Percentiles rank a stretch among this genome's conserved stretches.
phyloP scores from a whole-genome alignment of 345 rosid species.

The Brassica nigra region DNA sequence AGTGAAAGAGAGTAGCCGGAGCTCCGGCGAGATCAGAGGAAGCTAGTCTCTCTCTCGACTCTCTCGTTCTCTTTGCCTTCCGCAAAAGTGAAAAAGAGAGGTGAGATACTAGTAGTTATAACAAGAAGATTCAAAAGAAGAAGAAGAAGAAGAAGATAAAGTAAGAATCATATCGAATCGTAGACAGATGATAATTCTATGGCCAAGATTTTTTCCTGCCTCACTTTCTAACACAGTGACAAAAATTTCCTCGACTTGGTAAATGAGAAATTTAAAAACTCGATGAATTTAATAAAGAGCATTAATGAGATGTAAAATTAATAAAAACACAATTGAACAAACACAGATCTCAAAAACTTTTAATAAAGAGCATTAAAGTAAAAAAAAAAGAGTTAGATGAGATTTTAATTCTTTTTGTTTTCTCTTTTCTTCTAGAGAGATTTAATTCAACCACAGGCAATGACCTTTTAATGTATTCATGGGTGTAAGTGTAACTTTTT shows the following conservation, averaged over 20 bases:
- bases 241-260: conserved; percentile 22
- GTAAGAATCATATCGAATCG: conserved; percentile 29
- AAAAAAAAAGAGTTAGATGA: background rate
- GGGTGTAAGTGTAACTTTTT: too few relatives aligned
- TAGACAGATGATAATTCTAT: conserved; percentile 60
- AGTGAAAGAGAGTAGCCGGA: conserved; percentile 59
- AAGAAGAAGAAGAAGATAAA: conserved; percentile 24
- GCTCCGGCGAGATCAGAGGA: conserved; percentile 43
- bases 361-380: conserved; percentile 17
- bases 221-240: conserved; percentile 39
- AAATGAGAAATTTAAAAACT: conserved; percentile 9
- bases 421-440: background rate
- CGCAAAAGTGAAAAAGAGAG: conserved; percentile 34
- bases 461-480: background rate
- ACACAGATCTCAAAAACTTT: conserved; percentile 27
- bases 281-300: conserved; percentile 12
- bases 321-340: background rate
- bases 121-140: conserved; percentile 24
- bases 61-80: conserved; percentile 4
- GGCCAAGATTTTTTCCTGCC: conserved; percentile 53
- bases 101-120: conserved; percentile 38
- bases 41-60: conserved; percentile 13
- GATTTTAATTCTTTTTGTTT: background rate
- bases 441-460: background rate
- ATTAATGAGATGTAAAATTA: background rate